Percentiles rank a stretch among this genome's conserved stretches.
phyloP scores from a whole-genome alignment of 2,329 filamentous ascomycete genomes.

The Fusarium solani-melongenae region DNA sequence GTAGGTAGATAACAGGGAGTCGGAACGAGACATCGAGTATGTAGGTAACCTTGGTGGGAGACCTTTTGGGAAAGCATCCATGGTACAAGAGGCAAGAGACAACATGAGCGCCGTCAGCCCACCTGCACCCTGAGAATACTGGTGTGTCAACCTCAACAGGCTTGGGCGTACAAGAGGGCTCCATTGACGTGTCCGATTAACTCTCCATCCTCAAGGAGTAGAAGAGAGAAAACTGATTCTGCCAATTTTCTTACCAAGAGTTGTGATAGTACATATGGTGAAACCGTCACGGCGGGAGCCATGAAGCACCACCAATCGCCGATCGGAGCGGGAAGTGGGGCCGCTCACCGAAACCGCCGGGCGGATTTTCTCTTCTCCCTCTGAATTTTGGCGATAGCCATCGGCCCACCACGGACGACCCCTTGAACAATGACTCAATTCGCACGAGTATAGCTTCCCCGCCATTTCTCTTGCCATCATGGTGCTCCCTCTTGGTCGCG shows the following conservation, averaged over 20 bases:
- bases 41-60: too few species aligned
- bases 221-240: not conserved
- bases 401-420: conserved; percentile 33
- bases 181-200: not conserved
- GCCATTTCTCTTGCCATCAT: conserved; percentile 24
- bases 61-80: too few species aligned
- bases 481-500: conserved; percentile 42
- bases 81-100: too few species aligned
- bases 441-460: conserved; percentile 3
- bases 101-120: not conserved
- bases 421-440: conserved; percentile 37
- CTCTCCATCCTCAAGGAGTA: not conserved
- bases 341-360: not conserved
- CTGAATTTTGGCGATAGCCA: conserved; percentile 21
- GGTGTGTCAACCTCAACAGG: too few species aligned
- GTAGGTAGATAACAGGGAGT: too few species aligned
- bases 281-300: not conserved
- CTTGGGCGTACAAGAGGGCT: too few species aligned
- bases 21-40: too few species aligned
- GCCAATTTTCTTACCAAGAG: not conserved
- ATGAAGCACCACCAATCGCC: not conserved
- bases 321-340: not conserved
- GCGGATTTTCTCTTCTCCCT: conserved; percentile 14
- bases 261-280: too few species aligned
- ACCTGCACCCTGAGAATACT: not conserved